phyloP scores from a whole-genome alignment of 306 rosid species.

The Trichosanthes truncata region DNA sequence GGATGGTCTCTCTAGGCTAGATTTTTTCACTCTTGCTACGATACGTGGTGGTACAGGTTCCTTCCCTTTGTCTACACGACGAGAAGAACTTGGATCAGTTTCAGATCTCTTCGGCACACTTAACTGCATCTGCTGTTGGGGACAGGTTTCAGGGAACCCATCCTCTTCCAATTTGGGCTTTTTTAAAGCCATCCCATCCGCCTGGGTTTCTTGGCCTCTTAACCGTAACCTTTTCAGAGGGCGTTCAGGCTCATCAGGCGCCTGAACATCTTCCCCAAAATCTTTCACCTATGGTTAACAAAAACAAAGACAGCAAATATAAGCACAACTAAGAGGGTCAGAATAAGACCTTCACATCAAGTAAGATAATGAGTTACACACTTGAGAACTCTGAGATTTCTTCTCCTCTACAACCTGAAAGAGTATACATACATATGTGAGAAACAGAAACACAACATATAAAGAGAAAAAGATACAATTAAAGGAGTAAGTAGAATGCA shows the following conservation, averaged over 20 bases:
- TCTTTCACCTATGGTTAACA: conserved; percentile 26
- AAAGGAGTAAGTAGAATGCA: conserved; percentile 7
- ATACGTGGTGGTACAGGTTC: conserved; percentile 38
- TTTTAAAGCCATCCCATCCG: conserved; percentile 24
- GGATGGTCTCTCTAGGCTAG: conserved; percentile 18
- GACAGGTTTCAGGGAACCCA: conserved; percentile 18
- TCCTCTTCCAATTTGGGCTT: conserved; percentile 46
- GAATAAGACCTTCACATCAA: not conserved
- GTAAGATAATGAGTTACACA: conserved; percentile 10
- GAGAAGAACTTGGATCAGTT: conserved; percentile 17
- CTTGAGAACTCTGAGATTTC: conserved; percentile 21
- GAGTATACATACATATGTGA: conserved; percentile 14
- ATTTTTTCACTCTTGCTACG: conserved; percentile 22
- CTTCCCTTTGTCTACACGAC: conserved; percentile 54
- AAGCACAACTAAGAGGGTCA: conserved; percentile 9
- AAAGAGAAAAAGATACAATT: conserved; percentile 3
- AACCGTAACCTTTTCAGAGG: conserved; percentile 77
- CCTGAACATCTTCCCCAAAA: conserved; percentile 30
- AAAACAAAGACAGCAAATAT: conserved; percentile 19
- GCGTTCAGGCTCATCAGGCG: conserved; percentile 33
- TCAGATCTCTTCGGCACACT: conserved; percentile 20
- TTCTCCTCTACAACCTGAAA: conserved; percentile 29
- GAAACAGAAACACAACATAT: not conserved
- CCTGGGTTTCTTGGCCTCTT: conserved; percentile 40
- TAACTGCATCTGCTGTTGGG: conserved; percentile 24